A percentile compares a stretch with the other conserved stretches of the same genome.
These are phyloP conservation scores for Chenopodium album DNA, from an alignment of 148 eudicot genomes.

Conservation along the genomic window DNA sequence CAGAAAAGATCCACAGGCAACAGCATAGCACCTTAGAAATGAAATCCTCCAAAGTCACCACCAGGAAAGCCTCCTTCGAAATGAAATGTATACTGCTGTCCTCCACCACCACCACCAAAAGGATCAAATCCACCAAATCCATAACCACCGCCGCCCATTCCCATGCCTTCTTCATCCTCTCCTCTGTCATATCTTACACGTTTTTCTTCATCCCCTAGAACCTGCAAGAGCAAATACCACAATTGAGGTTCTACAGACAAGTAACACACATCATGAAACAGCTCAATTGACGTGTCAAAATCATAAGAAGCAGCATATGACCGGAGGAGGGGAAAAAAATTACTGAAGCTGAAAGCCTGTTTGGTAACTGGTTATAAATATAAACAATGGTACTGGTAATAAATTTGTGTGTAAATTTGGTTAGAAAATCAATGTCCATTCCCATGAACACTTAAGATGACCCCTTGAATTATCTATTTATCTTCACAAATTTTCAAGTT, in stretches of 20 bases:
- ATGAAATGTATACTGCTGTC: constrained; percentile 88
- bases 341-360: background rate
- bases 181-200: constrained; percentile 84
- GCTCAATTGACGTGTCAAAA: background rate
- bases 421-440: too few species aligned
- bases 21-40: constrained; percentile 35
- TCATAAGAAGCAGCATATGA: background rate
- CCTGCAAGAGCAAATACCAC: constrained; percentile 36
- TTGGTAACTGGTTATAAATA: background rate
- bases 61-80: constrained; percentile 95
- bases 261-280: constrained; percentile 2
- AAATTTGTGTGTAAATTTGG: too few species aligned
- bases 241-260: constrained; percentile 1
- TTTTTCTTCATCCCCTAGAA: constrained; percentile 88
- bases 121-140: constrained; percentile 93
- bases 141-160: constrained; percentile 62
- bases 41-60: constrained; percentile 70
- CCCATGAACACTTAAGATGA: too few species aligned
- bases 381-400: too few species aligned
- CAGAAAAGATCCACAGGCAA: background rate
- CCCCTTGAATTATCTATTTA: too few species aligned
- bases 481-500: too few species aligned
- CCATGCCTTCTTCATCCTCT: constrained; percentile 87
- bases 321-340: background rate
- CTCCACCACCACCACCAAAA: constrained; percentile 78